Base-by-base conservation (phyloP, 2,329 filamentous ascomycete species). In the Aspergillus phoenicis region DNA sequence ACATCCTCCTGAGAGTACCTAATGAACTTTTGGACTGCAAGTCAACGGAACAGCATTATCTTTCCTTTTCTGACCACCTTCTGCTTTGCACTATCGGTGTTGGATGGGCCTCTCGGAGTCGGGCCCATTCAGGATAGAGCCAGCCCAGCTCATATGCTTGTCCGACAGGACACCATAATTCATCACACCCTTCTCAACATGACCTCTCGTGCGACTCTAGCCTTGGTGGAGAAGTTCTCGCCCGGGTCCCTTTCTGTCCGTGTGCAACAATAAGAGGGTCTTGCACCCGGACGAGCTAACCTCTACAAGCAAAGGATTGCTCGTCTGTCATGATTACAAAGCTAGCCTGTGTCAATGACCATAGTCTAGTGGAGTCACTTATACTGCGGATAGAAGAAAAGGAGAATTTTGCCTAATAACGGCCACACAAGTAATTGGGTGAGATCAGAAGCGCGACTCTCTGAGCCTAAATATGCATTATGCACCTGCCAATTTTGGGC, bases 401-500 rank as follows among this genome's bases (percentile, higher is more conserved):
- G 20, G 20, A 45, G 41, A 22, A 13, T 45, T 45, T 53, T 53
- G 52, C 36, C 15, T 39, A 52, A 52, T 53, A 41, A n/a, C 33
- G 33, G 10, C 17, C 33, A 22, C 8, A 8, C 30, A 38, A 39
- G 20, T 39, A 20, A 38, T 13, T 20, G 33, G 36, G 11, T 22
- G 22, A 24, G 13, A 17, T 10, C 48, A 33, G 20, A 28, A 28
- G 33, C 24, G 13, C 48, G n/a, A 28, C 8, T 39, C 28, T 33
- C 36, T 15, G 22, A 26, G n/a, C 51, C 30, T 39, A 52, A 15
- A 20, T 33, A 8, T 45, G 28, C 58, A 52, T 51, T 6, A 13
- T 24, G 26, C 45, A 60, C 41, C 43, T 57, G 53, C 52, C 57
- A 38, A 41, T 41, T n/a, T 41, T 13, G 20, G 51, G 17, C 26